Conservation (phyloP, 2,329 filamentous ascomycete species). For the Fusarium siculi region DNA sequence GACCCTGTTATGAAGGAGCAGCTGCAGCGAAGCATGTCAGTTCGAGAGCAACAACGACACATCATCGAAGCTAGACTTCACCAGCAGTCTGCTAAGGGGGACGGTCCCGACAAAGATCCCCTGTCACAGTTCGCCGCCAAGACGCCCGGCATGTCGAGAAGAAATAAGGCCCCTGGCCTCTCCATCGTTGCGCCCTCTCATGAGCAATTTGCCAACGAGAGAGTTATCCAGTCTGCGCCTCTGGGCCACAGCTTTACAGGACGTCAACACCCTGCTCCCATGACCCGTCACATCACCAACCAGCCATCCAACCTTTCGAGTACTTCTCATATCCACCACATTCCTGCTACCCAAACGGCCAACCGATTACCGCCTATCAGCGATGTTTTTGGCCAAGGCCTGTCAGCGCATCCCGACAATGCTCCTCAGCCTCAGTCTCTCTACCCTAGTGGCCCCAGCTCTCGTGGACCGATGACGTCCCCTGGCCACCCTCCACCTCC, state of each 20-base stretch:
- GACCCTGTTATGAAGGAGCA: constrained; percentile 98
- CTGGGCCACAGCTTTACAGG: constrained; percentile 96
- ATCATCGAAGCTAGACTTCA: constrained; percentile 94
- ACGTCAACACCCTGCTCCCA: constrained; percentile 79
- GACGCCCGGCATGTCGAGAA: constrained; percentile 77
- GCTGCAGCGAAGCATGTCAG: constrained; percentile 90
- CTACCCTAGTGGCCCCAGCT: constrained; percentile 71
- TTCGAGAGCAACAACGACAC: constrained; percentile 91
- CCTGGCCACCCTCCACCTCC: constrained; percentile 75
- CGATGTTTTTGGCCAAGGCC: constrained; percentile 89
- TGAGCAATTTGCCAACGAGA: constrained; percentile 90
- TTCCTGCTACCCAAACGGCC: constrained; percentile 86
- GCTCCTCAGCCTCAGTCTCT: constrained; percentile 53
- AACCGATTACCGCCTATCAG: constrained; percentile 94
- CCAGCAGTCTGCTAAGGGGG: constrained; percentile 84
- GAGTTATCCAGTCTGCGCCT: constrained; percentile 96
- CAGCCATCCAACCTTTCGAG: constrained; percentile 84
- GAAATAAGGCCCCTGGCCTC: constrained; percentile 85
- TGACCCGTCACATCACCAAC: constrained; percentile 81
- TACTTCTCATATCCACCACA: constrained; percentile 90
- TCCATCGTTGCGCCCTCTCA: constrained; percentile 96
- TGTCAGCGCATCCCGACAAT: constrained; percentile 71
- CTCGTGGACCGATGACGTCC: constrained; percentile 77
- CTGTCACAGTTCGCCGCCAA: constrained; percentile 67
- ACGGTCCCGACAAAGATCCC: constrained; percentile 70